Percentiles rank a stretch among this genome's conserved stretches.
phyloP scores from a whole-genome alignment of 768 basidiomycete species.

The Serendipita sp. region DNA sequence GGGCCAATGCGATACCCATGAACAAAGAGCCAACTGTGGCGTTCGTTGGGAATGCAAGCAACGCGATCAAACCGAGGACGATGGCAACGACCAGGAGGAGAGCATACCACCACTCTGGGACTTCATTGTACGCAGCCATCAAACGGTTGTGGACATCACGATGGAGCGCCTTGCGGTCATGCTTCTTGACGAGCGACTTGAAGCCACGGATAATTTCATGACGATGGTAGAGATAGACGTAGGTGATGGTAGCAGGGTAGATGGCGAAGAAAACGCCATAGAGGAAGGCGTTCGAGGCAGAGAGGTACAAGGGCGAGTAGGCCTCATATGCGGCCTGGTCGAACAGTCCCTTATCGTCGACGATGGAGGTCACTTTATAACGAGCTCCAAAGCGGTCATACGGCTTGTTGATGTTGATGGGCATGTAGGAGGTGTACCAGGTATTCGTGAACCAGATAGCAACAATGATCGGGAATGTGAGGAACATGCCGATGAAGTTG shows the following conservation, averaged over 20 bases:
- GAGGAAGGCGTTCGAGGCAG: slow-evolving; percentile 16
- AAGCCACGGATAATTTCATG: slow-evolving; percentile 36
- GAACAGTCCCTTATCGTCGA: slow-evolving; percentile 20
- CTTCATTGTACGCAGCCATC: slow-evolving; percentile 18
- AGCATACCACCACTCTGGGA: slow-evolving; percentile 47
- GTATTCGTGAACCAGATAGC: slow-evolving; percentile 22
- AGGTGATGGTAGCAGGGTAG: slow-evolving; percentile 25
- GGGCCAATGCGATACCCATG: slow-evolving; percentile 12
- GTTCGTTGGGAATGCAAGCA: slow-evolving; percentile 19
- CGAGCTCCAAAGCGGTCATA: slow-evolving; percentile 27
- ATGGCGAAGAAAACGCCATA: slow-evolving; percentile 25
- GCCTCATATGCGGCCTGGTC: slow-evolving; percentile 20
- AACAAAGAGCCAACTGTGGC: slow-evolving; percentile 14
- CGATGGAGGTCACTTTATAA: slow-evolving; percentile 26
- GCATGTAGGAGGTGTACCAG: slow-evolving; percentile 23
- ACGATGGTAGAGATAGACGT: slow-evolving; percentile 36
- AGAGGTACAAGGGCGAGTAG: slow-evolving; percentile 26
- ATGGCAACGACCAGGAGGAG: slow-evolving; percentile 18
- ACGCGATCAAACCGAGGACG: slow-evolving; percentile 18
- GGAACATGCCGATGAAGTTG: slow-evolving; percentile 18
- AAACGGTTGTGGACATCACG: slow-evolving; percentile 16
- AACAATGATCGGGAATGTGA: slow-evolving; percentile 13
- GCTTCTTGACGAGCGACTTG: slow-evolving; percentile 23
- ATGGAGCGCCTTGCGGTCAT: slow-evolving; percentile 12
- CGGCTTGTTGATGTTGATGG: slow-evolving; percentile 20